Percentiles rank a stretch among this genome's conserved stretches.
phyloP scores from a whole-genome alignment of 371 early-diverging fungal genomes.

The Entomophthora muscae region DNA sequence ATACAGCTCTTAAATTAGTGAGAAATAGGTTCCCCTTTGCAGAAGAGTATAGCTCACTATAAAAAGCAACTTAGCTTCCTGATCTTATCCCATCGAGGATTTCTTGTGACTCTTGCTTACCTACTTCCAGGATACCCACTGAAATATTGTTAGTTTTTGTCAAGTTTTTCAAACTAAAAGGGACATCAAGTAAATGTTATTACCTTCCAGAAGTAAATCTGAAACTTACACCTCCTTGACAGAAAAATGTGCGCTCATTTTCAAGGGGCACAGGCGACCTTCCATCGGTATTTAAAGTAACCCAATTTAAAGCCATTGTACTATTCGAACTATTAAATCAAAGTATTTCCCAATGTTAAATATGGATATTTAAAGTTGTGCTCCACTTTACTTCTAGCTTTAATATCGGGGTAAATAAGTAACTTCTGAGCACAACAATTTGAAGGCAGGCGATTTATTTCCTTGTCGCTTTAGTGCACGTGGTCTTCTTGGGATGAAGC shows the following conservation, averaged over 20 bases:
- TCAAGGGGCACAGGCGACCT: background rate
- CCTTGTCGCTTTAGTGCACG: no score
- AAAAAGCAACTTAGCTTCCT: background rate
- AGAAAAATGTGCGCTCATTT: background rate
- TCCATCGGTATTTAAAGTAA: background rate
- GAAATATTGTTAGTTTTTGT: background rate
- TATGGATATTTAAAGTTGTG: no score
- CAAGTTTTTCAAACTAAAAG: no score
- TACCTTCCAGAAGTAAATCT: background rate
- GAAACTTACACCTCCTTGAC: background rate
- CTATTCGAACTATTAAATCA: no score
- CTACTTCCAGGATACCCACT: background rate
- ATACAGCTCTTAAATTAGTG: background rate
- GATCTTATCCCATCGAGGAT: no score
- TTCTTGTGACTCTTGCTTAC: no score
- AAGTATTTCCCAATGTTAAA: no score
- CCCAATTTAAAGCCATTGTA: background rate
- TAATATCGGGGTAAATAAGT: no score
- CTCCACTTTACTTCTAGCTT: no score
- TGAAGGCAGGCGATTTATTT: no score
- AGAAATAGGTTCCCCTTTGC: background rate
- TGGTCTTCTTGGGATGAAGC: no score
- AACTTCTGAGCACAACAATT: no score
- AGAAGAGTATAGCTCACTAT: background rate
- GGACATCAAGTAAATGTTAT: background rate